phyloP scores from a whole-genome alignment of 345 rosid species.

The Cardiospermum halicacabum region DNA sequence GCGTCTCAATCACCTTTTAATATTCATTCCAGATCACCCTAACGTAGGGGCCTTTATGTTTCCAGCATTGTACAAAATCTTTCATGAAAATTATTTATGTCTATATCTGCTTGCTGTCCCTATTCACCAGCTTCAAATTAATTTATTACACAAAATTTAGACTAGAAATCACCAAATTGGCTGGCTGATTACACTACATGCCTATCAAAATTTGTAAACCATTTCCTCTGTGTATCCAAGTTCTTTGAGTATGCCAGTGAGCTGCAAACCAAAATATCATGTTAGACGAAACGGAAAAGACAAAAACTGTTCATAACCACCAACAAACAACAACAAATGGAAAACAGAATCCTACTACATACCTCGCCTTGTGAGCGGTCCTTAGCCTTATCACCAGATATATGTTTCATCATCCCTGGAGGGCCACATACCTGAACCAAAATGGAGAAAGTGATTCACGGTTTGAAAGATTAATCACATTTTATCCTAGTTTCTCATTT shows the following conservation, averaged over 20 bases:
- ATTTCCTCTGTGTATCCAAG: conserved; percentile 78
- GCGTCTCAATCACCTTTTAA: background rate
- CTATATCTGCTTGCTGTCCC: background rate
- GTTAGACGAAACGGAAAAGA: too few species aligned
- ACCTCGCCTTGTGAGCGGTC: conserved; percentile 95
- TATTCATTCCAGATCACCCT: background rate
- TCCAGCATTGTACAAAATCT: background rate
- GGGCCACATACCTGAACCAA: conserved; percentile 87
- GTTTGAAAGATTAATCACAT: background rate
- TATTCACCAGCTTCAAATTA: background rate
- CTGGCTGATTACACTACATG: conserved; percentile 2
- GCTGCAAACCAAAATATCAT: conserved; percentile 39
- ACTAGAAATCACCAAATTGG: background rate
- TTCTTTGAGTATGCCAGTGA: conserved; percentile 79
- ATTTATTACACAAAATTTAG: conserved; percentile 25
- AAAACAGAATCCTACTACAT: conserved; percentile 10
- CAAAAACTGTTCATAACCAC: background rate
- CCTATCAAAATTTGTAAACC: conserved; percentile 86
- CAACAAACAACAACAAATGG: background rate
- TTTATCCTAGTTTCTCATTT: background rate
- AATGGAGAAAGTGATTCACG: background rate
- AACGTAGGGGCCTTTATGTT: background rate
- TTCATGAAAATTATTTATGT: conserved; percentile 18
- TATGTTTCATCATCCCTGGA: conserved; percentile 91
- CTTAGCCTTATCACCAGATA: conserved; percentile 89